phyloP scores from a whole-genome alignment of 164 flowering plant genomes.

The Aristolochia californica region DNA sequence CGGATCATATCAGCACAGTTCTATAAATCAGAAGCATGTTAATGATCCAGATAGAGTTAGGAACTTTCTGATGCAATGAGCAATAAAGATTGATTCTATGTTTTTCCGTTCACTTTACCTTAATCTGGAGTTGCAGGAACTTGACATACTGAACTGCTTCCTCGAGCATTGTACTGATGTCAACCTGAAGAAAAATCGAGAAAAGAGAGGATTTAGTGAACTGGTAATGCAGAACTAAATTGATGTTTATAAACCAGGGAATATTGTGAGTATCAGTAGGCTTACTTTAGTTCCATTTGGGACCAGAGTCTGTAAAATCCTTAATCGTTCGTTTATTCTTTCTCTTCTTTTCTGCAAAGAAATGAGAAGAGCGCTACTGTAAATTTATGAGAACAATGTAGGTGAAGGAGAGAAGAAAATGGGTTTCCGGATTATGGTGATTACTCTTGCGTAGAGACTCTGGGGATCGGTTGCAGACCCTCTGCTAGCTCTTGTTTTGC shows the following conservation, averaged over 20 bases:
- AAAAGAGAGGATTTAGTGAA: background rate
- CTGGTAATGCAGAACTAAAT: background rate
- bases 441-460: slow-evolving; percentile 96
- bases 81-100: no score
- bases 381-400: background rate
- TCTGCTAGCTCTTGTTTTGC: slow-evolving; percentile 60
- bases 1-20: background rate
- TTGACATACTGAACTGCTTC: slow-evolving; percentile 95
- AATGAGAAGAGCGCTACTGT: background rate
- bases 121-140: slow-evolving; percentile 92
- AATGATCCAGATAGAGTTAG: no score
- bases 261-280: background rate
- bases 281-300: slow-evolving; percentile 95
- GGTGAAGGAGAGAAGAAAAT: background rate
- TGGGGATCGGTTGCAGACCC: slow-evolving; percentile 92
- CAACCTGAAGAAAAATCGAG: slow-evolving; percentile 43
- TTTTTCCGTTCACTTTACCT: slow-evolving; percentile 41
- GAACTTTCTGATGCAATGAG: no score
- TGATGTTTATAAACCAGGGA: background rate
- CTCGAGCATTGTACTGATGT: slow-evolving; percentile 98
- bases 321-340: slow-evolving; percentile 74
- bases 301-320: slow-evolving; percentile 68
- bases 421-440: background rate
- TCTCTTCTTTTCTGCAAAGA: slow-evolving; percentile 80
- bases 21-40: no score